These are phyloP conservation scores for Plasmodium coatneyi DNA, from an alignment of 169 alveolate genomes.

Conservation along the genomic window DNA sequence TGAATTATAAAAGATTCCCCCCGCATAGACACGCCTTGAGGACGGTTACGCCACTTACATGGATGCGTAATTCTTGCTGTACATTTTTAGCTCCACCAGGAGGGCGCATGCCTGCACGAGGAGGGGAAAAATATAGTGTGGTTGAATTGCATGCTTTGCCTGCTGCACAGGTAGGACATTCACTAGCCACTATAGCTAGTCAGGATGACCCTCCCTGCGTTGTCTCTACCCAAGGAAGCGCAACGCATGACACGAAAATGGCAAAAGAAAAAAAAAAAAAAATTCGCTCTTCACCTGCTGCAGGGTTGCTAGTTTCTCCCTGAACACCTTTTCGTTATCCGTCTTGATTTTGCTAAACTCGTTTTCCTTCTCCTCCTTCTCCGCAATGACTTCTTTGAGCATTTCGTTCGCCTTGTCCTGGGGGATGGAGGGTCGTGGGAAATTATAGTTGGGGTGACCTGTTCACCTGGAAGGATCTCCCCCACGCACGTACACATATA, in stretches of 20 bases:
- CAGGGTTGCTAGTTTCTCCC: constrained; percentile 34
- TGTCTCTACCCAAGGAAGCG: background rate
- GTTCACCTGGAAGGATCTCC: background rate
- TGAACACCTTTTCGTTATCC: constrained; percentile 61
- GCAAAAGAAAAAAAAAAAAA: background rate
- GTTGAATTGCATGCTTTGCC: background rate
- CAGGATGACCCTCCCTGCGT: background rate
- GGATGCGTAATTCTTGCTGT: constrained; percentile 49
- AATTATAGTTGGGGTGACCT: background rate
- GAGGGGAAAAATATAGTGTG: background rate
- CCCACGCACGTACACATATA: background rate
- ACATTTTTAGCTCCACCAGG: constrained; percentile 37
- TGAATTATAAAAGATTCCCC: background rate
- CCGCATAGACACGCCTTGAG: background rate
- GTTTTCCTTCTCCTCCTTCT: constrained; percentile 56
- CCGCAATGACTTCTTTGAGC: constrained; percentile 42
- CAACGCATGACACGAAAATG: background rate
- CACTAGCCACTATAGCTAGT: background rate
- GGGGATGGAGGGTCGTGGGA: background rate
- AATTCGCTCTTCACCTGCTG: constrained; percentile 37
- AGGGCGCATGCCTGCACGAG: constrained; percentile 26
- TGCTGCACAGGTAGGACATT: background rate
- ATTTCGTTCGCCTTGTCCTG: constrained; percentile 41
- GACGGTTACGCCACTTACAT: background rate
- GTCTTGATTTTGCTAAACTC: constrained; percentile 38